Percentiles rank a stretch among this genome's conserved stretches.
These are phyloP conservation scores for Gaertneriomyces sp. DNA, from an alignment of 192 early-diverging fungal species.

Conservation along the genomic window DNA sequence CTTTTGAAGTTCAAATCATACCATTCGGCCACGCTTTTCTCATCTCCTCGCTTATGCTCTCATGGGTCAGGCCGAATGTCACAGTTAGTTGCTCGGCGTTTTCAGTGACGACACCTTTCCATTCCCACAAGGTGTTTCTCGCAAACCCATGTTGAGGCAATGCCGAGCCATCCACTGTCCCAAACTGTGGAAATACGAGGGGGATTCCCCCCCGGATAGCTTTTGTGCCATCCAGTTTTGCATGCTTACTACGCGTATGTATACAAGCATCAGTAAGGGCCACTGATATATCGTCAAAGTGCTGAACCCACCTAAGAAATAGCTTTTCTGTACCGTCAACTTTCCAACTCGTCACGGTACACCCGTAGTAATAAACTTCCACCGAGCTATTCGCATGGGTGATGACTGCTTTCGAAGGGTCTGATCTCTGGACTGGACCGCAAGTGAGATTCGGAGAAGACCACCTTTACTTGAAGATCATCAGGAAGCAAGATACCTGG, in stretches of 20 bases:
- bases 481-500: too few species aligned
- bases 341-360: conserved; percentile 91
- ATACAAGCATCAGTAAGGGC: neutral
- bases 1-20: neutral
- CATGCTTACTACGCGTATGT: conserved; percentile 55
- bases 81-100: conserved; percentile 48
- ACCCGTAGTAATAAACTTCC: conserved; percentile 63
- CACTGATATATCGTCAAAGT: neutral
- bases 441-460: too few species aligned
- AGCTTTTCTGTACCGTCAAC: conserved; percentile 69
- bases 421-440: conserved; percentile 15
- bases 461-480: too few species aligned
- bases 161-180: conserved; percentile 45
- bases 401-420: conserved; percentile 19
- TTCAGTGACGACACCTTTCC: conserved; percentile 43
- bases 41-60: conserved; percentile 52
- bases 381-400: conserved; percentile 21
- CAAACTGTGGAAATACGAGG: conserved; percentile 81
- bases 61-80: conserved; percentile 54
- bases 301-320: conserved; percentile 66
- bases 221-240: conserved; percentile 83
- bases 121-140: conserved; percentile 54
- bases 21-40: conserved; percentile 60
- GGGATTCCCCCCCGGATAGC: conserved; percentile 77
- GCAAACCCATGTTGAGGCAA: conserved; percentile 75